Base-by-base conservation (phyloP, 2,329 filamentous ascomycete genomes). In the Ophiostoma ips region DNA sequence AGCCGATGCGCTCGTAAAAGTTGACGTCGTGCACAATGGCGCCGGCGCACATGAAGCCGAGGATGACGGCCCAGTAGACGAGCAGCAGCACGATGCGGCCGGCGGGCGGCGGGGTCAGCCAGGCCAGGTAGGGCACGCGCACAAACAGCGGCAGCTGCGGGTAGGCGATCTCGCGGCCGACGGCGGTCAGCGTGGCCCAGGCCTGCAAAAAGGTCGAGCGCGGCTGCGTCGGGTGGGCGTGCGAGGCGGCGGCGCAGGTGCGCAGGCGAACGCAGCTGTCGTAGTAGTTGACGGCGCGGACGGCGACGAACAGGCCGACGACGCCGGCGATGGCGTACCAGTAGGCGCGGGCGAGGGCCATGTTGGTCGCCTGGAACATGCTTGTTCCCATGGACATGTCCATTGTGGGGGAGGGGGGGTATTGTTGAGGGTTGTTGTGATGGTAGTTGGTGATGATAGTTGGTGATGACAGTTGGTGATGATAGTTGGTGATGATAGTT, bases 1-100 rank as follows among this genome's bases (percentile, higher is more conserved):
- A 84, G 6, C 76, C 81, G 51, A 83, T 75, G 53, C 78, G 76
- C 61, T 84, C 80, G 67, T 71, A 79, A 60, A 71, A 80, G 56
- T 73, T 73, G 38, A 67, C 68, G 55, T 81, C 77, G 24, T 71
- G 58, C 41, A 70, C 56, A 41, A 77, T 61, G 46, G 70, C 71
- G 19, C 66, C 64, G 54, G 67, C 66, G 3, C 66, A 65, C 70
- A 78, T 76, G 67, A 80, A 74, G 61, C 73, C 76, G 50, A 75
- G 64, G 46, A 81, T 64, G 52, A 80, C 65, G 36, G 72, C 69
- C 75, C 76, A 81, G 62, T 82, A 82, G 53, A 65, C 65, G 12
- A 71, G 58, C 2, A 82, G 63, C 28, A 76, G 58, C 12, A 81
- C 58, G 6, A 76, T 60, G 19, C 73, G 73, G n/a, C 78, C 77